Evolutionary conservation across 371 early-diverging fungal genomes (phyloP).

Genomic region (Apophysomyces trapeziformis): DNA sequence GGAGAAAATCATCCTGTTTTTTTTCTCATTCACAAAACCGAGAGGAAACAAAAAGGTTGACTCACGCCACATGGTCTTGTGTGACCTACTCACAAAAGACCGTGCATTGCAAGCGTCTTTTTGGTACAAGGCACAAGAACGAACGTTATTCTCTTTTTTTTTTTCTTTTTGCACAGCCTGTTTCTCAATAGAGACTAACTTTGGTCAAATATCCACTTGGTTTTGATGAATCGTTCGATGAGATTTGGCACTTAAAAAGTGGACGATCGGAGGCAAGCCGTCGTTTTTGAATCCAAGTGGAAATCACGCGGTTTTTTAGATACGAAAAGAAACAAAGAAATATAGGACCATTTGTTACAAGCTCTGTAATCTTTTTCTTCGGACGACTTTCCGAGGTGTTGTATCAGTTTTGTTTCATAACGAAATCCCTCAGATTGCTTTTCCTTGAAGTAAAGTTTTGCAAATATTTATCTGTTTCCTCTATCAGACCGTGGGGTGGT

Average conservation of each 20-base stretch:
- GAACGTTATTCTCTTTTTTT: background rate
- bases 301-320: background rate
- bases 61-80: slow-evolving; percentile 11
- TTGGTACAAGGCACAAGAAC: background rate
- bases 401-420: too few species aligned
- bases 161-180: background rate
- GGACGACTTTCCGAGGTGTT: too few species aligned
- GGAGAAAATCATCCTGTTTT: slow-evolving; percentile 2
- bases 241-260: background rate
- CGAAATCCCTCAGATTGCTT: too few species aligned
- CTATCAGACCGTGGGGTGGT: background rate
- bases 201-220: background rate
- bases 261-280: background rate
- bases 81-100: background rate
- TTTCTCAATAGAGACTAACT: background rate
- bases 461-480: too few species aligned
- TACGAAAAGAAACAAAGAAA: too few species aligned
- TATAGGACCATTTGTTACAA: too few species aligned
- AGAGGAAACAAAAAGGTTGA: background rate
- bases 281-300: background rate
- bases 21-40: slow-evolving; percentile 7
- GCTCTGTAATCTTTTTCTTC: too few species aligned
- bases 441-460: too few species aligned
- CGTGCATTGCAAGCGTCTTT: background rate
- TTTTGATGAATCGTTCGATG: background rate